Conservation (phyloP, 2,329 filamentous ascomycete genomes). For the Waltergamsia citrina region DNA sequence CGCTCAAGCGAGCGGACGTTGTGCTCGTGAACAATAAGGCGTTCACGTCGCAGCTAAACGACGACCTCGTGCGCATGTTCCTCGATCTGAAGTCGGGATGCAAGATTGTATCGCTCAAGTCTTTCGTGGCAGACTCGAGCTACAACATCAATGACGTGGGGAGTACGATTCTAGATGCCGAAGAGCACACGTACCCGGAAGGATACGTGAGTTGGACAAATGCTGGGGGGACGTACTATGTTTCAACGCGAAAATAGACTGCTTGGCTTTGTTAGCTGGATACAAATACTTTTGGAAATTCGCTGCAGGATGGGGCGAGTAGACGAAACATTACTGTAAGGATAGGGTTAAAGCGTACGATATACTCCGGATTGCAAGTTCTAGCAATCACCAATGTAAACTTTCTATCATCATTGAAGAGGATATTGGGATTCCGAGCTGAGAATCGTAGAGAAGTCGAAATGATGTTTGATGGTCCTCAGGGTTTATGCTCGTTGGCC, state of each 20-base stretch:
- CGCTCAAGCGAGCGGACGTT: conserved; percentile 81
- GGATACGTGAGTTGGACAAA: conserved; percentile 89
- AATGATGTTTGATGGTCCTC: too few relatives aligned
- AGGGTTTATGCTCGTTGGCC: conserved; percentile 41
- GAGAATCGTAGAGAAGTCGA: too few relatives aligned
- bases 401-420: too few relatives aligned
- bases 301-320: too few relatives aligned
- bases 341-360: too few relatives aligned
- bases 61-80: conserved; percentile 78
- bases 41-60: conserved; percentile 82
- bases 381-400: too few relatives aligned
- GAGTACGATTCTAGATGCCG: conserved; percentile 70
- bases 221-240: conserved; percentile 74
- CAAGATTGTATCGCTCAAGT: conserved; percentile 84
- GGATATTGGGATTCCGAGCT: too few relatives aligned
- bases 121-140: conserved; percentile 72
- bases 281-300: too few relatives aligned
- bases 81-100: conserved; percentile 86
- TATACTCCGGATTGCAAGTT: too few relatives aligned
- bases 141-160: conserved; percentile 72
- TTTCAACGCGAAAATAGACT: conserved; percentile 65
- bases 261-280: neutral
- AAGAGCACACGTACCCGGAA: conserved; percentile 51
- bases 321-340: too few relatives aligned
- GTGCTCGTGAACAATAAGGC: conserved; percentile 97